These are phyloP conservation scores for Xylaria bambusicola DNA, from an alignment of 495 filamentous ascomycete genomes.

Conservation along the genomic window DNA sequence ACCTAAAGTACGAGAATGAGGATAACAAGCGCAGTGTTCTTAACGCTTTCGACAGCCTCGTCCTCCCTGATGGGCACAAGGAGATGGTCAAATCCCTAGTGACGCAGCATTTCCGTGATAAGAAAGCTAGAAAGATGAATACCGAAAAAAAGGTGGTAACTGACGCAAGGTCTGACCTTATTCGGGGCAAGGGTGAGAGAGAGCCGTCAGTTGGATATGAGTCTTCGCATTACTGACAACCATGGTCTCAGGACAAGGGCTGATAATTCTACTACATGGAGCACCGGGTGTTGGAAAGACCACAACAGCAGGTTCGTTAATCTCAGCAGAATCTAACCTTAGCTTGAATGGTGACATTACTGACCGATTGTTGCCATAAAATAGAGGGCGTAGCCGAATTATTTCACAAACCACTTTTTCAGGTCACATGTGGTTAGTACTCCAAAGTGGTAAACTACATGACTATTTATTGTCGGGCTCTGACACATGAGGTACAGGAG, in stretches of 20 bases:
- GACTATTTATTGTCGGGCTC: no score
- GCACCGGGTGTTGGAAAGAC: slow-evolving; percentile 51
- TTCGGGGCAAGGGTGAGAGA: slow-evolving; percentile 42
- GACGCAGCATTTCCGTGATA: slow-evolving; percentile 43
- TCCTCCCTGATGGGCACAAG: slow-evolving; percentile 37
- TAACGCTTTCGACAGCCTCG: slow-evolving; percentile 40
- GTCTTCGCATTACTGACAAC: background rate
- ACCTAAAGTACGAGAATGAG: background rate
- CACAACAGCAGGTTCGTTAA: slow-evolving; percentile 37
- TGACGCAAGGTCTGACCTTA: slow-evolving; percentile 44
- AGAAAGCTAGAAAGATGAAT: slow-evolving; percentile 31
- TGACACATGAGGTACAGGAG: no score
- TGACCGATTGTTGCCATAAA: no score
- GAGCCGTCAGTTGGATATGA: background rate
- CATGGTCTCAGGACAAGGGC: slow-evolving; percentile 34
- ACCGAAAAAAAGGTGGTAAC: no score
- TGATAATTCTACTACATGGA: slow-evolving; percentile 48
- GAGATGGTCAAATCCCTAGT: slow-evolving; percentile 41
- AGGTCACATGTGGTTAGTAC: slow-evolving; percentile 33
- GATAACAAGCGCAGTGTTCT: slow-evolving; percentile 9
- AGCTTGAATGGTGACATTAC: no score
- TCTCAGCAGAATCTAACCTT: background rate
- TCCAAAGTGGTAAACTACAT: no score
- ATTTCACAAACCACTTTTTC: slow-evolving; percentile 32
- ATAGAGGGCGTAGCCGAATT: slow-evolving; percentile 31